phyloP scores from a whole-genome alignment of 805 yeast species.

The Barnettozyma populi region DNA sequence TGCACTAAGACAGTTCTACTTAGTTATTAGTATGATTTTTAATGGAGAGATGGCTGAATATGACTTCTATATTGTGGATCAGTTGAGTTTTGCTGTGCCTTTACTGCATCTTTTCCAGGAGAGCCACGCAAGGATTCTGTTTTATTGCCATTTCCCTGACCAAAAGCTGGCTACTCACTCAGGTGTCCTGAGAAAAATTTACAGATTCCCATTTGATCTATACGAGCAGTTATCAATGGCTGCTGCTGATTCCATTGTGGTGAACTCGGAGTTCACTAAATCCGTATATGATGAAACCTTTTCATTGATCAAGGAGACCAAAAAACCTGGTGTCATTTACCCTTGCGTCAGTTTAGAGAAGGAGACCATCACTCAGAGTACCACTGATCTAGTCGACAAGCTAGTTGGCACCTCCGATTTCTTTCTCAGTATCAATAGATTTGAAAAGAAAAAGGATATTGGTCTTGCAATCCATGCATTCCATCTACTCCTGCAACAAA shows the following conservation, averaged over 20 bases:
- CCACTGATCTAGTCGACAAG: constrained; percentile 12
- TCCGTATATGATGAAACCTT: constrained; percentile 65
- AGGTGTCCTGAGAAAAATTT: constrained; percentile 50
- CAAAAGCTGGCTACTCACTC: constrained; percentile 62
- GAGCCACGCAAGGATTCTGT: constrained; percentile 50
- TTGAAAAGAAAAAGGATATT: constrained; percentile 80
- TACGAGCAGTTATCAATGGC: constrained; percentile 78
- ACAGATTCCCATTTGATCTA: constrained; percentile 79
- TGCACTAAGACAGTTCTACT: constrained; percentile 70
- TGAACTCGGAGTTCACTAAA: constrained; percentile 82
- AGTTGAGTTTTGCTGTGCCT: constrained; percentile 80
- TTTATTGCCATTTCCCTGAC: constrained; percentile 97
- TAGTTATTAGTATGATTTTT: constrained; percentile 42
- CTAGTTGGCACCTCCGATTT: constrained; percentile 26
- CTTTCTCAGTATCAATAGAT: constrained; percentile 79
- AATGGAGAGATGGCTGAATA: constrained; percentile 42
- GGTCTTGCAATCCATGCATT: constrained; percentile 71
- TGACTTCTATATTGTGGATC: constrained; percentile 84
- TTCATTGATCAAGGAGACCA: constrained; percentile 27
- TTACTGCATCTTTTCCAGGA: constrained; percentile 44
- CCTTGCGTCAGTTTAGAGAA: constrained; percentile 62
- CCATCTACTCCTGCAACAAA: constrained; percentile 34
- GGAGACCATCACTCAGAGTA: constrained; percentile 18
- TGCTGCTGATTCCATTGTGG: constrained; percentile 73
- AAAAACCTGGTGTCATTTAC: constrained; percentile 32